Percentiles rank a stretch among this genome's conserved stretches.
Conservation (phyloP, 441 rosid species). For the Biscutella laevigata region DNA sequence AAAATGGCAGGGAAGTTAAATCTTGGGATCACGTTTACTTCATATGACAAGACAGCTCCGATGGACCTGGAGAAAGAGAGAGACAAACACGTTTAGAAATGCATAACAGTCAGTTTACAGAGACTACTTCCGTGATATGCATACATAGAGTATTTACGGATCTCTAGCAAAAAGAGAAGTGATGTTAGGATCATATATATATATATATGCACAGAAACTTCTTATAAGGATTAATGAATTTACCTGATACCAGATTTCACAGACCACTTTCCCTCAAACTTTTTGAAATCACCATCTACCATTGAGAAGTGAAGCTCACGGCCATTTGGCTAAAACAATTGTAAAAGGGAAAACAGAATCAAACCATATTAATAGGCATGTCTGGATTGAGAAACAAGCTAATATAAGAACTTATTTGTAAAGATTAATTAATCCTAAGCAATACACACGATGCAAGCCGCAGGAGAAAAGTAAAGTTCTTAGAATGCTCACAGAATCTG, state of each 20-base stretch:
- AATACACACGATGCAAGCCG: neutral
- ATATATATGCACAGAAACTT: neutral
- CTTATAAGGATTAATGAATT: neutral
- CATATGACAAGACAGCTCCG: constrained; percentile 61
- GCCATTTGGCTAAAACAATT: constrained; percentile 44
- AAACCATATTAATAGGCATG: neutral
- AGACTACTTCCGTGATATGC: neutral
- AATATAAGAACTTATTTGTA: neutral
- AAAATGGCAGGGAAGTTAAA: constrained; percentile 91
- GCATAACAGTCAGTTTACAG: neutral
- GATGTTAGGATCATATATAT: neutral
- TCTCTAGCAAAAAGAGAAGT: neutral
- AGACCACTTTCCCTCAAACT: constrained; percentile 96
- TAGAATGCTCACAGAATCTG: constrained; percentile 44
- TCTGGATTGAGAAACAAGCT: neutral
- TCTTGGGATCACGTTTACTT: constrained; percentile 83
- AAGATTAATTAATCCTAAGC: neutral
- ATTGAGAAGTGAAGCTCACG: constrained; percentile 76
- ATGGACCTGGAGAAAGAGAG: constrained; percentile 36
- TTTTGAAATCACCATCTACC: constrained; percentile 98
- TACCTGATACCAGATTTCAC: constrained; percentile 70
- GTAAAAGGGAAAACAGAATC: neutral
- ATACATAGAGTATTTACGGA: constrained; percentile 1
- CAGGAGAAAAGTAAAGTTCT: neutral
- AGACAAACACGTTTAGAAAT: neutral